These are phyloP conservation scores for Gastrodia elata DNA, from an alignment of 106 monocot species.

Conservation along the genomic window DNA sequence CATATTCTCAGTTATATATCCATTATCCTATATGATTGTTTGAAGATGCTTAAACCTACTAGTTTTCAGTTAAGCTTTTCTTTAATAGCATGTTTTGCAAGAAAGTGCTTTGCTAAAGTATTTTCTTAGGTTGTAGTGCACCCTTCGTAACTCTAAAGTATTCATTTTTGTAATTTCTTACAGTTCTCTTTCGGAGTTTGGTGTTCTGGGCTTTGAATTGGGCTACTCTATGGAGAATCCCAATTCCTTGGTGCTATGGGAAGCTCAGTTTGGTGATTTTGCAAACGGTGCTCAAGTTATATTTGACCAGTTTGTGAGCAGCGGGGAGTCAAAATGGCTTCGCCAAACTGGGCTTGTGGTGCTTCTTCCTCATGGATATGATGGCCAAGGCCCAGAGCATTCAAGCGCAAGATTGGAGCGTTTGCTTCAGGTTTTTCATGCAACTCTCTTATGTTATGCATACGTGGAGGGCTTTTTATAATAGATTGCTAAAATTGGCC, in stretches of 20 bases:
- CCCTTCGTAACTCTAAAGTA: background rate
- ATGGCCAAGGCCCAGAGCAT: constrained; percentile 99
- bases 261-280: constrained; percentile 99
- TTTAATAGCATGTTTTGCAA: constrained; percentile 1
- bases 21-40: background rate
- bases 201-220: constrained; percentile 92
- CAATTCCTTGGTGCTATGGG: constrained; percentile 93
- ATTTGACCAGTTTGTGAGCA: constrained; percentile 94
- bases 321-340: constrained; percentile 95
- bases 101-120: background rate
- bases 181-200: constrained; percentile 98
- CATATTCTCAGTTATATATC: background rate
- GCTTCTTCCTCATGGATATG: constrained; percentile 96
- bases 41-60: background rate
- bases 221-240: constrained; percentile 99
- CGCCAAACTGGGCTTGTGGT: constrained; percentile 86
- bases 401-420: constrained; percentile 87
- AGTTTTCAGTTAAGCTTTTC: background rate
- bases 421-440: constrained; percentile 67
- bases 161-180: constrained; percentile 5
- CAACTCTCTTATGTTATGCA: background rate
- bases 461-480: background rate
- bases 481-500: background rate
- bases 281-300: constrained; percentile 97
- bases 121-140: background rate